phyloP scores from a whole-genome alignment of 192 early-diverging fungal species.

The Gamsiella multidivaricata region DNA sequence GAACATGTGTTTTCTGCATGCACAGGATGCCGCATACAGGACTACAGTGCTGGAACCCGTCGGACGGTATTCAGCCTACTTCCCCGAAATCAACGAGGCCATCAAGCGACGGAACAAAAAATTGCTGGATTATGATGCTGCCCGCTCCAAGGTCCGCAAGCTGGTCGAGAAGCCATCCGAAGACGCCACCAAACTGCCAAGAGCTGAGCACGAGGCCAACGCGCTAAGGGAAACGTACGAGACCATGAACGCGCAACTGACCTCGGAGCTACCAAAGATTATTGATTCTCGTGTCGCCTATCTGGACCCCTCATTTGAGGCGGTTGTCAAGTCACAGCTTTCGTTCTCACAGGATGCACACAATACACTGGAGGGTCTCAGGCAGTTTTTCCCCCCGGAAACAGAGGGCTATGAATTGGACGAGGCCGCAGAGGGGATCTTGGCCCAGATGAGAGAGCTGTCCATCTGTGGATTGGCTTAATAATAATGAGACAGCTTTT shows the following conservation, averaged over 20 bases:
- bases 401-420: constrained; percentile 68
- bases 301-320: constrained; percentile 96
- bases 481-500: no score
- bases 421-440: constrained; percentile 79
- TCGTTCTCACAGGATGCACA: constrained; percentile 88
- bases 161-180: constrained; percentile 82
- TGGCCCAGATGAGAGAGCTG: constrained; percentile 91
- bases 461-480: constrained; percentile 86
- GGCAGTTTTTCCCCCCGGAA: constrained; percentile 70
- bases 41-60: constrained; percentile 92
- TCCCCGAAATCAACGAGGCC: constrained; percentile 94
- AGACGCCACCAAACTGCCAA: constrained; percentile 72
- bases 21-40: constrained; percentile 83
- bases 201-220: constrained; percentile 85
- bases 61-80: constrained; percentile 82
- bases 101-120: constrained; percentile 91
- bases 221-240: constrained; percentile 83
- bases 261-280: constrained; percentile 90
- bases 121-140: constrained; percentile 89
- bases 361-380: constrained; percentile 74
- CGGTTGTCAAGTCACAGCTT: constrained; percentile 93
- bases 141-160: constrained; percentile 77
- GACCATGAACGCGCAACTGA: constrained; percentile 80
- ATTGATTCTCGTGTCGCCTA: constrained; percentile 90
- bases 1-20: no score